Conservation (phyloP, 2,329 filamentous ascomycete genomes). For the Aureobasidium musti region DNA sequence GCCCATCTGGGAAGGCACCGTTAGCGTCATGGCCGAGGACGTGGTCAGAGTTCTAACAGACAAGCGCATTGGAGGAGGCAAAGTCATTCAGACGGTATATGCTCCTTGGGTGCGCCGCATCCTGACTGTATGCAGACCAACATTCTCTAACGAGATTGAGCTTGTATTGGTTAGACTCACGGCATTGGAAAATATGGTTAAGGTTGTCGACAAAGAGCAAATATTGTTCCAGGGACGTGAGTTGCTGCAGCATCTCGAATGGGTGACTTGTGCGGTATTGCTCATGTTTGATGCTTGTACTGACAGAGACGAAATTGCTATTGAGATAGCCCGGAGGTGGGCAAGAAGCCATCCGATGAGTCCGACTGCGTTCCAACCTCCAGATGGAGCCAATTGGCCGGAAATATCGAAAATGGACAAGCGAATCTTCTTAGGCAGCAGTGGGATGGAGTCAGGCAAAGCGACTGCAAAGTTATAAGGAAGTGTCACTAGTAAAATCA, state of each 20-base stretch:
- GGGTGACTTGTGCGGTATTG: not conserved
- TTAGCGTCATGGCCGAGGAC: not conserved
- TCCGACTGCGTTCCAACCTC: not conserved
- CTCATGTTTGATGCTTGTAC: slow-evolving; percentile 1
- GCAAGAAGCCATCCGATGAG: not conserved
- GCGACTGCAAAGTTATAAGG: not conserved
- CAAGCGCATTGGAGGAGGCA: not conserved
- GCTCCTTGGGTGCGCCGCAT: not conserved
- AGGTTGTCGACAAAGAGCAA: not conserved
- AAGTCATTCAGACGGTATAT: not conserved
- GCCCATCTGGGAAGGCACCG: not conserved
- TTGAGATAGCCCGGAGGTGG: not conserved
- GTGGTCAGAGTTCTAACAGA: not conserved
- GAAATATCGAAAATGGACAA: not conserved
- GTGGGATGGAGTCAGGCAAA: not conserved
- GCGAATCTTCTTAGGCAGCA: not conserved
- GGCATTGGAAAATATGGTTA: not conserved
- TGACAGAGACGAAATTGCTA: not conserved
- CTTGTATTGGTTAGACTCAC: not conserved
- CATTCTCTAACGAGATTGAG: not conserved
- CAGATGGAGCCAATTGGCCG: not conserved
- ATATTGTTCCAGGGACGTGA: not conserved
- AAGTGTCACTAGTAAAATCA: not conserved
- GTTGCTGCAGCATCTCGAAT: not conserved
- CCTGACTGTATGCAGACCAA: not conserved